A percentile compares a stretch with the other conserved stretches of the same genome.
These are phyloP conservation scores for Raffaelea ambrosiae DNA, from an alignment of 2,329 filamentous ascomycete species.

Conservation along the genomic window DNA sequence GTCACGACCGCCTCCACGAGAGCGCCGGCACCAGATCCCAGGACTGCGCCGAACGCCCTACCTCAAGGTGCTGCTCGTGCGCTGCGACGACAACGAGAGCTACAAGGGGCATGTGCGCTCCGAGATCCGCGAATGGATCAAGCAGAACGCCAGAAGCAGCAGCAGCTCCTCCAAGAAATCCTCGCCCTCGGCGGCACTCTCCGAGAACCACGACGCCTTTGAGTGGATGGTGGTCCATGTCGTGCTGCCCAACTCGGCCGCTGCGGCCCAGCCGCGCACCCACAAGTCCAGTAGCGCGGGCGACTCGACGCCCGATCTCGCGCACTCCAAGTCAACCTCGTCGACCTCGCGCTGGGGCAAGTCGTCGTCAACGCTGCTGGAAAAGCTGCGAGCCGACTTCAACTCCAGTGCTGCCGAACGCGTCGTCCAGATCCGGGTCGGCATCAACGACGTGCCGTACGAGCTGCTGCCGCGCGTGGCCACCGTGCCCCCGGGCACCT, in stretches of 20 bases:
- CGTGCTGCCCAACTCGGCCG: constrained; percentile 75
- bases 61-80: constrained; percentile 77
- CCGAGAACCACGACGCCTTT: constrained; percentile 92
- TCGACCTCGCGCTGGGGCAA: constrained; percentile 30
- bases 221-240: constrained; percentile 95
- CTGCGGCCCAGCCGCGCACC: constrained; percentile 66
- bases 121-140: constrained; percentile 85
- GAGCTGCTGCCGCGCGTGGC: constrained; percentile 54
- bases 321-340: constrained; percentile 1
- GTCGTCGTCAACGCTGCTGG: constrained; percentile 59
- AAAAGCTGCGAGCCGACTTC: constrained; percentile 87
- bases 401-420: constrained; percentile 69
- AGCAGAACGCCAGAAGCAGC: constrained; percentile 56
- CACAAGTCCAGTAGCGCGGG: constrained; percentile 40
- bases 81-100: constrained; percentile 91
- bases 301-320: constrained; percentile 47
- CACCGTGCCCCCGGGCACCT: constrained; percentile 49
- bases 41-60: constrained; percentile 90
- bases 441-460: constrained; percentile 59
- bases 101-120: constrained; percentile 77
- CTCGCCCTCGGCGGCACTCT: constrained; percentile 29
- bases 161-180: constrained; percentile 18
- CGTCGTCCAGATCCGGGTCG: constrained; percentile 77
- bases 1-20: constrained; percentile 29
- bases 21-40: constrained; percentile 86